These are phyloP conservation scores for Ulmus americana DNA, from an alignment of 331 rosid species.

Conservation along the genomic window DNA sequence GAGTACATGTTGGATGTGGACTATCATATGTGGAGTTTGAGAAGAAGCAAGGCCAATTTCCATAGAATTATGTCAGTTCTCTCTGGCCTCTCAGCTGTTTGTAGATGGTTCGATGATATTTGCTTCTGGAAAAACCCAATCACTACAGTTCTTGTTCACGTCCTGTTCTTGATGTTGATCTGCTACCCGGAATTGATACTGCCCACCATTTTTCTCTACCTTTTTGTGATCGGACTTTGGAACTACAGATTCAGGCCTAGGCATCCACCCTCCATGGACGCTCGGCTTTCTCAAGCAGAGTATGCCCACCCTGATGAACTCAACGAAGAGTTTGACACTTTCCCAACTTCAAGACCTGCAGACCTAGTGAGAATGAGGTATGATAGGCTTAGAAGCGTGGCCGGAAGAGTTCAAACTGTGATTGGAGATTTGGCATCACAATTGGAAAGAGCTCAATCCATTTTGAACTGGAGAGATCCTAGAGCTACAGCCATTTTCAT, in stretches of 20 bases:
- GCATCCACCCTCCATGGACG: conserved; percentile 91
- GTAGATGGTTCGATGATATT: conserved; percentile 63
- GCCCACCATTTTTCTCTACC: conserved; percentile 78
- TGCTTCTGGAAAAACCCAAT: conserved; percentile 85
- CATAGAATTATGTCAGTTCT: conserved; percentile 66
- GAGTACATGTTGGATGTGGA: conserved; percentile 94
- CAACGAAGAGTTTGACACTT: conserved; percentile 86
- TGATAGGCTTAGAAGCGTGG: conserved; percentile 74
- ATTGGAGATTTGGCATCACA: conserved; percentile 94
- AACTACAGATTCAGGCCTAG: conserved; percentile 76
- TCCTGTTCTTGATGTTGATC: conserved; percentile 67
- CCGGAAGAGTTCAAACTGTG: conserved; percentile 76
- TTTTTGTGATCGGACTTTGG: conserved; percentile 83
- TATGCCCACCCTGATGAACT: conserved; percentile 61
- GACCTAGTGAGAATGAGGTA: conserved; percentile 83
- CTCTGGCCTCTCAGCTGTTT: conserved; percentile 41
- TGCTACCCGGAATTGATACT: conserved; percentile 82
- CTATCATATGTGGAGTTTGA: conserved; percentile 72
- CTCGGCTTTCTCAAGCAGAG: conserved; percentile 83
- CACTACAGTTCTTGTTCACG: conserved; percentile 73
- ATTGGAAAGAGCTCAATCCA: conserved; percentile 75
- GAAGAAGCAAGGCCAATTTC: conserved; percentile 91
- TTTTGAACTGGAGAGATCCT: conserved; percentile 81
- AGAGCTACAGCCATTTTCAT: conserved; percentile 87
- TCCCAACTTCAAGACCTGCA: conserved; percentile 50